phyloP scores from a whole-genome alignment of 352 stramenopile species.

The Globisporangium parvum region DNA sequence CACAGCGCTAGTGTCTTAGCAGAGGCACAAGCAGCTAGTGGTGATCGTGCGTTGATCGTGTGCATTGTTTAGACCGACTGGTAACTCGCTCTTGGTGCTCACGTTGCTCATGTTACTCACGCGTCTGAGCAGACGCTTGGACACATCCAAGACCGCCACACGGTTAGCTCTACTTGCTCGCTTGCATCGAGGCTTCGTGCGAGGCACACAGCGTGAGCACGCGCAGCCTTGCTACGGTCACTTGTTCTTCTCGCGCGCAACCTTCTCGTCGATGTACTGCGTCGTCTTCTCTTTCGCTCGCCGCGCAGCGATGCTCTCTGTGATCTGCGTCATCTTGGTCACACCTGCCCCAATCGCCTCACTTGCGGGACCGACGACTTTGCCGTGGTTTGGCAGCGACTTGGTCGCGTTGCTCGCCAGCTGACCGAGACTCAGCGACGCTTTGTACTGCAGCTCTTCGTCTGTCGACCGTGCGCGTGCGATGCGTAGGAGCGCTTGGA shows the following conservation, averaged over 20 bases:
- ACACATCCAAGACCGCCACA: too few species aligned
- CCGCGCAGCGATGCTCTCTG: conserved; percentile 55
- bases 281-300: conserved; percentile 66
- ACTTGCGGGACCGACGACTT: conserved; percentile 27
- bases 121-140: too few species aligned
- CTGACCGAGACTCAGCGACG: conserved; percentile 89
- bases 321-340: conserved; percentile 75
- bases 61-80: too few species aligned
- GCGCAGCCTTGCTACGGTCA: too few species aligned
- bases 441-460: conserved; percentile 95
- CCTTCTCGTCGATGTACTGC: conserved; percentile 82
- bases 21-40: too few species aligned
- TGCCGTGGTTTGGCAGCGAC: conserved; percentile 62
- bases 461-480: conserved; percentile 87
- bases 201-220: too few species aligned
- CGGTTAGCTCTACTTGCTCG: too few species aligned
- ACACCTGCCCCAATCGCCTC: conserved; percentile 57
- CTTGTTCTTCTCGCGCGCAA: conserved; percentile 33
- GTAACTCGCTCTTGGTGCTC: too few species aligned
- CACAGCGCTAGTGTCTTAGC: too few species aligned
- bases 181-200: too few species aligned
- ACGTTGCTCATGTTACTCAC: too few species aligned
- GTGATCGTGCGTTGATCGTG: too few species aligned
- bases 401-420: conserved; percentile 89
- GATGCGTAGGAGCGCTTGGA: conserved; percentile 92